These are phyloP conservation scores for Gentiana dahurica DNA, from an alignment of 257 asterid species.

Conservation along the genomic window DNA sequence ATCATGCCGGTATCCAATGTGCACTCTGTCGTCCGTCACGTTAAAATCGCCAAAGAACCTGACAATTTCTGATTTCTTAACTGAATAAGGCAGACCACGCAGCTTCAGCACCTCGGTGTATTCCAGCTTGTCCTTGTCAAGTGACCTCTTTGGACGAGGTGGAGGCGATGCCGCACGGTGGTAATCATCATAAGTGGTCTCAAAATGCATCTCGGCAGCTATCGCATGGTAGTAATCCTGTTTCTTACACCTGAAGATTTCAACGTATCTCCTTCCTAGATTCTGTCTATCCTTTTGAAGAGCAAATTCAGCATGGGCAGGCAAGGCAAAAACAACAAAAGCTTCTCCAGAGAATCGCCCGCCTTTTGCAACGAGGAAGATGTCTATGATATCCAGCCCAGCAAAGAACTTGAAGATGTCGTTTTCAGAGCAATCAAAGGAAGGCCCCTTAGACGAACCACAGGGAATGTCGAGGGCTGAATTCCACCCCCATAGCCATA, in stretches of 20 bases:
- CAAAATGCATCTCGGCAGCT: slow-evolving; percentile 63
- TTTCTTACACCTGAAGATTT: slow-evolving; percentile 85
- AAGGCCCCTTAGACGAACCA: slow-evolving; percentile 85
- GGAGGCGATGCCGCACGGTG: slow-evolving; percentile 47
- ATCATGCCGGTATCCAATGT: slow-evolving; percentile 58
- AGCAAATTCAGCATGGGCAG: slow-evolving; percentile 78
- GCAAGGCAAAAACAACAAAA: slow-evolving; percentile 74
- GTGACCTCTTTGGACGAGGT: slow-evolving; percentile 56
- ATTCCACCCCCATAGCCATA: slow-evolving; percentile 38
- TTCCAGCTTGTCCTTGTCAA: slow-evolving; percentile 72
- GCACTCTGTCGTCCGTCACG: slow-evolving; percentile 54
- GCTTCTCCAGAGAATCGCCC: slow-evolving; percentile 89
- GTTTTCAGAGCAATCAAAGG: slow-evolving; percentile 70
- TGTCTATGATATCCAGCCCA: slow-evolving; percentile 81
- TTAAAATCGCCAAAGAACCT: slow-evolving; percentile 61
- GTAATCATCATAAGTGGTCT: slow-evolving; percentile 41
- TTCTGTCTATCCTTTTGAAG: slow-evolving; percentile 76
- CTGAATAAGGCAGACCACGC: slow-evolving; percentile 83
- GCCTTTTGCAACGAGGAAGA: slow-evolving; percentile 68
- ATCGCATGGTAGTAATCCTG: slow-evolving; percentile 90
- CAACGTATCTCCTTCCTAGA: slow-evolving; percentile 96
- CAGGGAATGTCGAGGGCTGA: slow-evolving; percentile 56
- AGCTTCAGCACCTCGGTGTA: slow-evolving; percentile 76
- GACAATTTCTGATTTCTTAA: slow-evolving; percentile 52
- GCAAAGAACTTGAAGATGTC: slow-evolving; percentile 80